phyloP scores from a whole-genome alignment of 192 early-diverging fungal genomes.

The Backusella luteola region DNA sequence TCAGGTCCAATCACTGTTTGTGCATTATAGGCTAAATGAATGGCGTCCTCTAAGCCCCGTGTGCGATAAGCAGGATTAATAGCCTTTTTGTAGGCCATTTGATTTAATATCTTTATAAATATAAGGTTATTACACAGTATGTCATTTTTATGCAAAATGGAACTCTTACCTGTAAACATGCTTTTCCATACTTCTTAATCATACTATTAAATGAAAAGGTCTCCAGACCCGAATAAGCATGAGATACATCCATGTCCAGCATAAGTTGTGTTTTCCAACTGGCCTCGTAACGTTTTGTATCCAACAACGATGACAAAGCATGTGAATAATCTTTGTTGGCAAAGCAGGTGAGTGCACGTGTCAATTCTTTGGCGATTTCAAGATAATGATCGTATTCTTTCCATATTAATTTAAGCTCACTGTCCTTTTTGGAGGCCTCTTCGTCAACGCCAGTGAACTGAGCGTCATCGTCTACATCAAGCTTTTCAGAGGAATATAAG shows the following conservation, averaged over 20 bases:
- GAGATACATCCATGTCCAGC: neutral
- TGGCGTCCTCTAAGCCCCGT: constrained; percentile 30
- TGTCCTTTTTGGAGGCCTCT: neutral
- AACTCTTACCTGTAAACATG: constrained; percentile 16
- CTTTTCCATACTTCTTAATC: constrained; percentile 14
- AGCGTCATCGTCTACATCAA: neutral
- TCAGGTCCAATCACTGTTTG: constrained; percentile 29
- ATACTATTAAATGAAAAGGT: constrained; percentile 5
- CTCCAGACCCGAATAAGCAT: neutral
- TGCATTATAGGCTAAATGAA: constrained; percentile 27
- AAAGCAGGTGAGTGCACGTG: neutral
- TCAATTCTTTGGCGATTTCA: neutral
- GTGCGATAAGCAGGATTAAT: constrained; percentile 22
- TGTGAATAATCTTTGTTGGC: neutral
- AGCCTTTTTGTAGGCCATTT: constrained; percentile 21
- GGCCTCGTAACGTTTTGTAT: constrained; percentile 22
- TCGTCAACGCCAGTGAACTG: neutral
- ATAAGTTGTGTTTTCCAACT: constrained; percentile 22
- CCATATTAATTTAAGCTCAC: neutral
- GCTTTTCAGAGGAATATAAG: constrained; percentile 8
- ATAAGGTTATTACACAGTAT: neutral
- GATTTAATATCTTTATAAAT: constrained; percentile 13
- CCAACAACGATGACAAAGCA: constrained; percentile 16
- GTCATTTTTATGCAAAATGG: neutral
- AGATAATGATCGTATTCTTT: constrained; percentile 10